Conservation (phyloP, 805 yeast species). For the Ogataea trehaloabstinens region DNA sequence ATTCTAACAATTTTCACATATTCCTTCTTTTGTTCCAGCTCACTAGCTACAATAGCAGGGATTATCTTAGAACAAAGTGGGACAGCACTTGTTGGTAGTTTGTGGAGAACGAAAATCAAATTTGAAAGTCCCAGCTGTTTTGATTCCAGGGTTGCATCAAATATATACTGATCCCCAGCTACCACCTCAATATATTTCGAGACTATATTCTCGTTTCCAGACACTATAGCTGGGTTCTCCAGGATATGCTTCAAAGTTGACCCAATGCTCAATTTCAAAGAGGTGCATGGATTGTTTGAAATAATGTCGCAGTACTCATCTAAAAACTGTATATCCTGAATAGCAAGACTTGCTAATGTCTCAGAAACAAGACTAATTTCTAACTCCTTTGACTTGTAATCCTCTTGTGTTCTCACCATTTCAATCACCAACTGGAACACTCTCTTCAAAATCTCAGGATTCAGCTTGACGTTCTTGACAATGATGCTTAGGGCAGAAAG, state of each 20-base stretch:
- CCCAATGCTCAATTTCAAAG: constrained; percentile 25
- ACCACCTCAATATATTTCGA: constrained; percentile 25
- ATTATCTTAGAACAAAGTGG: constrained; percentile 46
- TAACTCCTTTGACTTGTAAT: constrained; percentile 9
- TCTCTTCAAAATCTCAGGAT: constrained; percentile 7
- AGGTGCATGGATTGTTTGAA: constrained; percentile 8
- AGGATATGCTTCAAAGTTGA: constrained; percentile 30
- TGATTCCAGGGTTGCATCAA: constrained; percentile 45
- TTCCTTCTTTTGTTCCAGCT: constrained; percentile 52
- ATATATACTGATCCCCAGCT: constrained; percentile 23
- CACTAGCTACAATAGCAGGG: constrained; percentile 48
- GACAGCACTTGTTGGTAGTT: constrained; percentile 46
- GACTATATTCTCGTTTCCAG: constrained; percentile 8
- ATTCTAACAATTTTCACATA: constrained; percentile 67
- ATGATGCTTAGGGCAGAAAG: constrained; percentile 11
- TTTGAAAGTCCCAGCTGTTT: constrained; percentile 61
- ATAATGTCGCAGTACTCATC: constrained; percentile 14
- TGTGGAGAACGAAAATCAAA: constrained; percentile 57
- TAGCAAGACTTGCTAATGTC: constrained; percentile 22
- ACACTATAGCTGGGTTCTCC: constrained; percentile 13
- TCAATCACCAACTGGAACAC: constrained; percentile 11
- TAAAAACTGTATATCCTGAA: constrained; percentile 12
- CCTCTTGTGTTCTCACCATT: constrained; percentile 6
- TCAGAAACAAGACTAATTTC: constrained; percentile 26
- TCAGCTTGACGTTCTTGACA: constrained; percentile 8